Conservation (phyloP, 768 basidiomycete genomes). For the Kwoniella sp. region DNA sequence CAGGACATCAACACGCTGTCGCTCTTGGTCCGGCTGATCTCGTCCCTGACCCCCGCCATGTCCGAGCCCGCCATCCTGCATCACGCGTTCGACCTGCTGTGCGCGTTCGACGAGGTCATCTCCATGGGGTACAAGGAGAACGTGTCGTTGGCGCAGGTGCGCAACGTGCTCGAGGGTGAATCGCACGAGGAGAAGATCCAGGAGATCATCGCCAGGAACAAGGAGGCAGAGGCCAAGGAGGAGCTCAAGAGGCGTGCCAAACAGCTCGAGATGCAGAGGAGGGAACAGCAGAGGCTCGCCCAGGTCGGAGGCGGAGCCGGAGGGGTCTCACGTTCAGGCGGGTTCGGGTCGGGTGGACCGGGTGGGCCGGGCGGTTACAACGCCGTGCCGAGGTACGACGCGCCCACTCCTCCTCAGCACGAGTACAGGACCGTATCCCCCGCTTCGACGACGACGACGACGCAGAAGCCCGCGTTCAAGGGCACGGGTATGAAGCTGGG, state of each 20-base stretch:
- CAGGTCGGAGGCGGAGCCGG: conserved; percentile 53
- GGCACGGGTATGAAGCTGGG: conserved; percentile 94
- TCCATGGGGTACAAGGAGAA: conserved; percentile 65
- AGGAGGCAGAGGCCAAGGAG: conserved; percentile 98
- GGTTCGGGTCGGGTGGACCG: conserved; percentile 56
- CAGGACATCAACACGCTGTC: conserved; percentile 90
- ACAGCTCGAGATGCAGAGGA: conserved; percentile 93
- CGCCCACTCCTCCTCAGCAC: conserved; percentile 53
- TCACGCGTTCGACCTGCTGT: conserved; percentile 86
- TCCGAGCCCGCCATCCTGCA: conserved; percentile 68
- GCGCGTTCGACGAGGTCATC: conserved; percentile 95
- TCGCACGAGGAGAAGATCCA: conserved; percentile 67
- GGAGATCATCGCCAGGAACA: conserved; percentile 97
- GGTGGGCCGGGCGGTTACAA: conserved; percentile 65
- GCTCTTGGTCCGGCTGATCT: conserved; percentile 87
- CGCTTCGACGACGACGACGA: conserved; percentile 13
- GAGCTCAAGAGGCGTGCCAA: conserved; percentile 96
- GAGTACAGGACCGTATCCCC: conserved; percentile 38
- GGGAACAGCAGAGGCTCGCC: conserved; percentile 82
- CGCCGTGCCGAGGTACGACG: conserved; percentile 66
- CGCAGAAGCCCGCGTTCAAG: conserved; percentile 71
- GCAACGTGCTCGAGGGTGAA: conserved; percentile 55
- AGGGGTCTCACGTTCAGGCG: conserved; percentile 47
- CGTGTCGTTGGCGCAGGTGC: conserved; percentile 53
- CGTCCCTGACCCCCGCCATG: conserved; percentile 52